Base-by-base conservation (phyloP, 768 basidiomycete genomes). In the Termitomyces sp. region DNA sequence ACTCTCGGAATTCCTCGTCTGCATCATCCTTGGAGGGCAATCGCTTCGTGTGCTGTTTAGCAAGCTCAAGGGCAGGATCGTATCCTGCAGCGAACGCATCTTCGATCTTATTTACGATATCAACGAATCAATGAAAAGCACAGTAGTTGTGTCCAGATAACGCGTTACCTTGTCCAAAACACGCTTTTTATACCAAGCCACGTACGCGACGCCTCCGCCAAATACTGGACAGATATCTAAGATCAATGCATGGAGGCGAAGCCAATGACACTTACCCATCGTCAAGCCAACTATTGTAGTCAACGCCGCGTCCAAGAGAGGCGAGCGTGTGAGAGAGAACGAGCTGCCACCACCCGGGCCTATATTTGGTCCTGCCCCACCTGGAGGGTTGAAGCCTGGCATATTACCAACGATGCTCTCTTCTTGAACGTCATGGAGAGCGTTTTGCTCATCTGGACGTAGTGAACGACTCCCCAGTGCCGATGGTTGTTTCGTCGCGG, bases 101-200 rank as follows among this genome's bases (percentile, higher is more conserved):
- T 68, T 89, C 88, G 42, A 95, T 92, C 89, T 91, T 64, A 44
- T 56, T 32, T 49, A 48, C 39, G 34, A 52, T 22, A 32, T 52
- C 1, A 53, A 40, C 48, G 5, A 48, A 32, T 52, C 1, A 53
- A 40, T 50, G 5, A 48, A 39, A 37, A 30, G 27, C 13, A 39
- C 39, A 22, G 16, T 8, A 7, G 46, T 26, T 18, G 24, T 26
- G 3, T 40, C 26, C 12, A 8, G 37, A 13, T 27, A 32, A 33
- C 20, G 55, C 13, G 20, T 53, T 62, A 89, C 92, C 81, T 95
- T 89, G 70, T 83, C 75, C 20, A 95, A 76, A 20, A 95, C 93
- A 63, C 87, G 85, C 62, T 78, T 81, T 72, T 94, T 93, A 75
- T 95, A 94, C 88, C 85, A 92, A 30, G 78, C 74, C 53, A 91